These are phyloP conservation scores for Septoria petroselini DNA, from an alignment of 2,329 filamentous ascomycete genomes.

Conservation along the genomic window DNA sequence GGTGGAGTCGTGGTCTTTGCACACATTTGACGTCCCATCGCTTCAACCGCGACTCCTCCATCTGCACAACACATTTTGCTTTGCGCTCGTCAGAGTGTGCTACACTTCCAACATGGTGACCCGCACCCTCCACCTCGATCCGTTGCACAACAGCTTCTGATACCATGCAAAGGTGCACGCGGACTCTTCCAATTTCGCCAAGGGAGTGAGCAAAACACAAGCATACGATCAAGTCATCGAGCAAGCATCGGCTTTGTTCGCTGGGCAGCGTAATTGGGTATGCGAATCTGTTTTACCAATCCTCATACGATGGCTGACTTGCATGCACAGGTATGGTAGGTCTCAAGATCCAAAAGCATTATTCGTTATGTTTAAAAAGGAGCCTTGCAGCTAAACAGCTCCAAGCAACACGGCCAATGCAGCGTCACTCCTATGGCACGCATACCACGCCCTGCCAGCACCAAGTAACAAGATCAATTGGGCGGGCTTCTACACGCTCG, in stretches of 20 bases:
- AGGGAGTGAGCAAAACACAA: conserved; percentile 65
- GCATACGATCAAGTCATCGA: conserved; percentile 72
- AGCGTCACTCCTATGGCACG: conserved; percentile 75
- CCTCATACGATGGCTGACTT: not conserved
- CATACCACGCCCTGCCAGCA: conserved; percentile 66
- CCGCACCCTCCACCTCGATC: conserved; percentile 1
- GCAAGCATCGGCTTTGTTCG: conserved; percentile 66
- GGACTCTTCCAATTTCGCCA: conserved; percentile 70
- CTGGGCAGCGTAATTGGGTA: conserved; percentile 78
- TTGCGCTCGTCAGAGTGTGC: not conserved
- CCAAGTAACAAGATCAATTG: conserved; percentile 71
- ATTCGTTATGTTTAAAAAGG: too few species aligned
- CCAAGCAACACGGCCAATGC: conserved; percentile 71
- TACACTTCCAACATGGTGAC: conserved; percentile 14
- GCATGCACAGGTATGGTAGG: conserved; percentile 24
- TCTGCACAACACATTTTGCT: not conserved
- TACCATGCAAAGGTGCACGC: conserved; percentile 62
- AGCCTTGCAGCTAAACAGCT: not conserved
- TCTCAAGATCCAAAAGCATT: not conserved
- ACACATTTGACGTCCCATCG: too few species aligned
- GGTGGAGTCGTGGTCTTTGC: too few species aligned
- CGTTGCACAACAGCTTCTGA: conserved; percentile 12
- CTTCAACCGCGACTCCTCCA: not conserved
- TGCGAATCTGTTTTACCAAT: conserved; percentile 26
- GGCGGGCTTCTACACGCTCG: conserved; percentile 74